A percentile compares a stretch with the other conserved stretches of the same genome.
phyloP scores from a whole-genome alignment of 805 yeast genomes.

The Metschnikowia picachoensis region DNA sequence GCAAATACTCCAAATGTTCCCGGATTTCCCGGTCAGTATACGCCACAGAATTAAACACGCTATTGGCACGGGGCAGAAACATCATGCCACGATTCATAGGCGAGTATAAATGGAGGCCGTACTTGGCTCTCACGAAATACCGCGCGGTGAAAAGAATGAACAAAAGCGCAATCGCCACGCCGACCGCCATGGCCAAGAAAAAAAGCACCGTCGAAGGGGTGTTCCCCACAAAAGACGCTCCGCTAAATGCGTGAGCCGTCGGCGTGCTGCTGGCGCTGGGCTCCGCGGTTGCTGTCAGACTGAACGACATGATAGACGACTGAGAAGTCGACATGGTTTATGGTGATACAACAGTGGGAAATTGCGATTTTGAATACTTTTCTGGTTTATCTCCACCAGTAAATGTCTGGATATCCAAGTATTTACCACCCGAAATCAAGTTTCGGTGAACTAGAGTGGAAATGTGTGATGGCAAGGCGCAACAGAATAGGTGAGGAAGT shows the following conservation, averaged over 20 bases:
- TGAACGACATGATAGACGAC: neutral
- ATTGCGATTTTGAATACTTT: too few species aligned
- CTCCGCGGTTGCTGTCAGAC: neutral
- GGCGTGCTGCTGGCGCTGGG: neutral
- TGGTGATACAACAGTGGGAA: neutral
- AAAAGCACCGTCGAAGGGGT: conserved; percentile 62
- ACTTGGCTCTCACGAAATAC: conserved; percentile 53
- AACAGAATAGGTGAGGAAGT: too few species aligned
- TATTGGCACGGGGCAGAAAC: conserved; percentile 11
- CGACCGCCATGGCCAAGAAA: conserved; percentile 60
- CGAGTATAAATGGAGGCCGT: conserved; percentile 49
- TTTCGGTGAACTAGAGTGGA: too few species aligned
- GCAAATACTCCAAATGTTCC: conserved; percentile 34
- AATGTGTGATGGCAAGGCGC: too few species aligned
- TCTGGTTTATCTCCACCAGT: too few species aligned
- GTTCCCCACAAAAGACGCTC: conserved; percentile 36
- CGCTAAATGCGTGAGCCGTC: neutral
- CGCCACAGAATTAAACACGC: conserved; percentile 12
- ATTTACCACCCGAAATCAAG: too few species aligned
- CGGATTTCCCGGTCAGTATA: conserved; percentile 26
- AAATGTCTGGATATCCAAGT: too few species aligned
- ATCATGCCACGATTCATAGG: conserved; percentile 26
- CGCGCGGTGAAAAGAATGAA: conserved; percentile 59
- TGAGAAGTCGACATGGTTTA: neutral
- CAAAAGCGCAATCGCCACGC: conserved; percentile 51